Percentiles rank a stretch among this genome's conserved stretches.
phyloP scores from a whole-genome alignment of 495 filamentous ascomycete species.

The Xylaria venustula region DNA sequence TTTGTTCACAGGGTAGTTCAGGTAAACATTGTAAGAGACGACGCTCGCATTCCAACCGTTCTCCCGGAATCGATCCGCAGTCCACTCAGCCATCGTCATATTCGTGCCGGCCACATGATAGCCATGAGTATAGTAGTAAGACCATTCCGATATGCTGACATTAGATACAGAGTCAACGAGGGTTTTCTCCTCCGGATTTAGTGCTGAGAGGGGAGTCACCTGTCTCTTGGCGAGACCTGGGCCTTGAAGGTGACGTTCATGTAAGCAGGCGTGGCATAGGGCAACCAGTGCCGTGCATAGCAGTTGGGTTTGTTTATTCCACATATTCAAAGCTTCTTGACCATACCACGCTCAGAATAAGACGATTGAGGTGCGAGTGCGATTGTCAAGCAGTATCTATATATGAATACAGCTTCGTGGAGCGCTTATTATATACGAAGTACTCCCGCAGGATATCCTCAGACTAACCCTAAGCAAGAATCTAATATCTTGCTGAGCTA shows the following conservation, averaged over 20 bases:
- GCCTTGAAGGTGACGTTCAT: conserved; percentile 10
- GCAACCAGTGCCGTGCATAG: neutral
- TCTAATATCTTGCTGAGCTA: neutral
- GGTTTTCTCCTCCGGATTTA: conserved; percentile 24
- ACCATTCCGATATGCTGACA: conserved; percentile 29
- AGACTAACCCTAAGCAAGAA: no score
- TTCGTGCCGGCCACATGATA: conserved; percentile 39
- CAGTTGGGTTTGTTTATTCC: conserved; percentile 3
- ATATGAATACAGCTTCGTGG: neutral
- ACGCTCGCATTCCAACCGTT: conserved; percentile 70
- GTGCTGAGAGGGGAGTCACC: conserved; percentile 21
- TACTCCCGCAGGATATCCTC: neutral
- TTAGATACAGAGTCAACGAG: conserved; percentile 29
- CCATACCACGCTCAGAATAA: no score
- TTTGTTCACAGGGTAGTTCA: conserved; percentile 79
- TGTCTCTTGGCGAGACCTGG: conserved; percentile 14
- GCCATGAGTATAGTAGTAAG: conserved; percentile 38
- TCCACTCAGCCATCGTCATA: conserved; percentile 64
- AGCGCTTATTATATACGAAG: neutral
- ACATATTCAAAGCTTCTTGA: neutral
- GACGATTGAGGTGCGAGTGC: no score
- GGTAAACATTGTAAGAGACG: conserved; percentile 73
- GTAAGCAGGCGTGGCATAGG: conserved; percentile 18
- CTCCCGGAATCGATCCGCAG: conserved; percentile 70
- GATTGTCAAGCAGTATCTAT: neutral